A percentile compares a stretch with the other conserved stretches of the same genome.
These are phyloP conservation scores for Ganoderma lingzhi DNA, from an alignment of 1,284 basidiomycete species.

Conservation along the genomic window DNA sequence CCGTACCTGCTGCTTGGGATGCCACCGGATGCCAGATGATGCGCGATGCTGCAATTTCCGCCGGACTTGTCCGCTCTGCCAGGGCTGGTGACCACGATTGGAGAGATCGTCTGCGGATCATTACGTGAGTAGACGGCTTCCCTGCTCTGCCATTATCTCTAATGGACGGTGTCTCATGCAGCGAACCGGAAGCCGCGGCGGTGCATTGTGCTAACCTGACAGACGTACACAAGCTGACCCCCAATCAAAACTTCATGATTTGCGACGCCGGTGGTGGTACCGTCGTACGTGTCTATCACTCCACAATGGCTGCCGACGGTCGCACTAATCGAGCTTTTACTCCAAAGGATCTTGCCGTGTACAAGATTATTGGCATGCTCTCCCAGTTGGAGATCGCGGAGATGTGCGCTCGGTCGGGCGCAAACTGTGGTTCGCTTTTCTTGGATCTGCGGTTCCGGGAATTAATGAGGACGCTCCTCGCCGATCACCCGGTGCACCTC, in stretches of 20 bases:
- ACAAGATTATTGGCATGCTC: conserved; percentile 82
- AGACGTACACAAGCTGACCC: conserved; percentile 75
- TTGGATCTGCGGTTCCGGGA: conserved; percentile 84
- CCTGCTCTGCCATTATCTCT: neutral
- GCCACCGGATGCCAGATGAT: conserved; percentile 82
- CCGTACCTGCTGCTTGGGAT: conserved; percentile 89
- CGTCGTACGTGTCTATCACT: conserved; percentile 53
- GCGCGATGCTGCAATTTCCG: conserved; percentile 80
- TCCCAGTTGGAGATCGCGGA: conserved; percentile 84
- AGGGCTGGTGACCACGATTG: conserved; percentile 76
- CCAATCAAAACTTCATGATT: conserved; percentile 83
- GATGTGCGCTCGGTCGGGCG: conserved; percentile 82
- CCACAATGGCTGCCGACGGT: conserved; percentile 16
- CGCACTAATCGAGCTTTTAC: conserved; percentile 17
- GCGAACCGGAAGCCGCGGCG: conserved; percentile 86
- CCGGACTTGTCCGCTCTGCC: conserved; percentile 77
- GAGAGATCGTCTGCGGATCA: conserved; percentile 81
- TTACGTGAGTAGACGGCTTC: conserved; percentile 55
- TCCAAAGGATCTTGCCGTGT: conserved; percentile 69
- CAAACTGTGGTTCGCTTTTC: conserved; percentile 85
- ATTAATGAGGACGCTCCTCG: conserved; percentile 73
- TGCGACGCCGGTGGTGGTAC: conserved; percentile 87
- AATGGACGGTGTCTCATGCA: conserved; percentile 33
- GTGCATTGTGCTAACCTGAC: conserved; percentile 84
- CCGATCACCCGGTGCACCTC: conserved; percentile 81